Evolutionary conservation across 805 yeast genomes (phyloP).

Genomic region (Candida oleophila): DNA sequence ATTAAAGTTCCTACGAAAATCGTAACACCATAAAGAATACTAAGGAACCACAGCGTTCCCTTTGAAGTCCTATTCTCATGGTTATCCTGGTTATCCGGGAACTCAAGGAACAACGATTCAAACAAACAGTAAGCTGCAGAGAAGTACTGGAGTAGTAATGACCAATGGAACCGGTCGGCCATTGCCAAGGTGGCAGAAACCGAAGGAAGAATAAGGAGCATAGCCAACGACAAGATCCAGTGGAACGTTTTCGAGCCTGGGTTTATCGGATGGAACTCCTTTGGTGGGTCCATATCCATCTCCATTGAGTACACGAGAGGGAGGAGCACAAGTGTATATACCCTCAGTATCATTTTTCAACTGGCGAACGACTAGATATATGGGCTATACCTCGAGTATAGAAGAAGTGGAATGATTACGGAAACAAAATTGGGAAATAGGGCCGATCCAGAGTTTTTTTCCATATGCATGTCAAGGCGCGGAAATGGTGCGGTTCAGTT

Average conservation of each 20-base stretch:
- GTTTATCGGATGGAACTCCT: conserved; percentile 43
- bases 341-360: background rate
- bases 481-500: too few relatives aligned
- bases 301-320: conserved; percentile 8
- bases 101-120: conserved; percentile 57
- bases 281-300: conserved; percentile 26
- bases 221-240: conserved; percentile 53
- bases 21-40: conserved; percentile 44
- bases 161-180: conserved; percentile 48
- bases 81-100: conserved; percentile 59
- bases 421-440: too few relatives aligned
- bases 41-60: conserved; percentile 66
- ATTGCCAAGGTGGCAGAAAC: conserved; percentile 52
- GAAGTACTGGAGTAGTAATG: conserved; percentile 46
- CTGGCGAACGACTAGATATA: background rate
- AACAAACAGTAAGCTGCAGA: conserved; percentile 51
- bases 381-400: background rate
- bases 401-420: too few relatives aligned
- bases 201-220: conserved; percentile 56
- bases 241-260: conserved; percentile 60
- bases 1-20: conserved; percentile 55
- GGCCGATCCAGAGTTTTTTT: too few relatives aligned
- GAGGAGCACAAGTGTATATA: background rate
- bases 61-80: conserved; percentile 67
- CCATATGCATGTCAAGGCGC: too few relatives aligned